A percentile compares a stretch with the other conserved stretches of the same genome.
These are phyloP conservation scores for Cephaloascus fragrans DNA, from an alignment of 805 yeast genomes.

Conservation along the genomic window DNA sequence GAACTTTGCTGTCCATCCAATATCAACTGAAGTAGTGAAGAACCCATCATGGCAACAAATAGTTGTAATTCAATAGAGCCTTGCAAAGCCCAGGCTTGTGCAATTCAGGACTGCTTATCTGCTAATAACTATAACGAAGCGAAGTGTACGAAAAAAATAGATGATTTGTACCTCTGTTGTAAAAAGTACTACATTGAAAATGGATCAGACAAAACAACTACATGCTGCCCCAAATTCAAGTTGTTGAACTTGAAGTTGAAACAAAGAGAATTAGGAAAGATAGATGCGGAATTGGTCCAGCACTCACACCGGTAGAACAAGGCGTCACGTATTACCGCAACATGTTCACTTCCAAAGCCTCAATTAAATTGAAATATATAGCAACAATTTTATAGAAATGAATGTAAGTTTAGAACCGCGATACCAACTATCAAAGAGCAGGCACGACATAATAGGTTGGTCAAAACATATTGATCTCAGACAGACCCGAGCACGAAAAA, in stretches of 20 bases:
- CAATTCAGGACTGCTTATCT: constrained; percentile 70
- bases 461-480: constrained; percentile 56
- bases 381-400: not conserved
- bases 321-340: no score
- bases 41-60: no score
- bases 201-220: constrained; percentile 51
- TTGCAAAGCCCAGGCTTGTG: constrained; percentile 76
- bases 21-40: no score
- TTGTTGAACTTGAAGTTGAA: constrained; percentile 53
- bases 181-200: constrained; percentile 47
- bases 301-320: not conserved
- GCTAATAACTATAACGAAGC: constrained; percentile 58
- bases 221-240: constrained; percentile 71
- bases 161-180: constrained; percentile 69
- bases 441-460: constrained; percentile 53
- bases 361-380: no score
- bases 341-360: no score
- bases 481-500: constrained; percentile 90
- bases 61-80: no score
- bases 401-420: constrained; percentile 74
- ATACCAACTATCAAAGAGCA: constrained; percentile 29
- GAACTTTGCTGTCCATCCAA: no score
- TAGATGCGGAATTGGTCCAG: constrained; percentile 46
- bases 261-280: constrained; percentile 45
- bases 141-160: constrained; percentile 62